Conservation (phyloP, 768 basidiomycete species). For the Boletus rufocinnamomeus region DNA sequence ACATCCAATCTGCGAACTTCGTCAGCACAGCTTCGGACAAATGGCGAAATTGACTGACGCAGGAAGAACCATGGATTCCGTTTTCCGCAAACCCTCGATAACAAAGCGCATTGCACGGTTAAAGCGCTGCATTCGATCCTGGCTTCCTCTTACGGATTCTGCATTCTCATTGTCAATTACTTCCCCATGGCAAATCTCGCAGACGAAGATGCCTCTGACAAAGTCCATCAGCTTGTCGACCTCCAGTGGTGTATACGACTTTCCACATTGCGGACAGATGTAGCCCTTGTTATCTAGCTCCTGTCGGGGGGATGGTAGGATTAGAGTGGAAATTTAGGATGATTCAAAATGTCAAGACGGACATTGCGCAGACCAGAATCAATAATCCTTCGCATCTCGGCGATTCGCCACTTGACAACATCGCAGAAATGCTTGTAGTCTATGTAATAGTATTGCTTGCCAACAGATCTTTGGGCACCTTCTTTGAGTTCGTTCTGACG, state of each 20-base stretch:
- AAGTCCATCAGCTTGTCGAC: slow-evolving; percentile 83
- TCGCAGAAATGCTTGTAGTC: slow-evolving; percentile 95
- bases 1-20: slow-evolving; percentile 69
- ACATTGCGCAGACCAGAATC: slow-evolving; percentile 91
- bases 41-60: slow-evolving; percentile 51
- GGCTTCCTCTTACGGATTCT: slow-evolving; percentile 79
- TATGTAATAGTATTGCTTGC: slow-evolving; percentile 94
- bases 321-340: background rate
- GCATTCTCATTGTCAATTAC: slow-evolving; percentile 91
- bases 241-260: slow-evolving; percentile 83
- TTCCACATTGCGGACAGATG: slow-evolving; percentile 86
- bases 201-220: slow-evolving; percentile 63
- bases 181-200: slow-evolving; percentile 86
- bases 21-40: slow-evolving; percentile 1
- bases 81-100: slow-evolving; percentile 83
- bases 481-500: slow-evolving; percentile 92
- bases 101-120: slow-evolving; percentile 89
- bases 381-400: slow-evolving; percentile 87
- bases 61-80: slow-evolving; percentile 84
- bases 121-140: slow-evolving; percentile 95
- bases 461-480: slow-evolving; percentile 82
- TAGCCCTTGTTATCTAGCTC: slow-evolving; percentile 98
- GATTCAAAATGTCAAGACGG: slow-evolving; percentile 27
- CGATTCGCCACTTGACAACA: slow-evolving; percentile 96
- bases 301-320: slow-evolving; percentile 40